A percentile compares a stretch with the other conserved stretches of the same genome.
Conservation (phyloP, 2,329 filamentous ascomycete genomes). For the Aspergillus brasiliensis region DNA sequence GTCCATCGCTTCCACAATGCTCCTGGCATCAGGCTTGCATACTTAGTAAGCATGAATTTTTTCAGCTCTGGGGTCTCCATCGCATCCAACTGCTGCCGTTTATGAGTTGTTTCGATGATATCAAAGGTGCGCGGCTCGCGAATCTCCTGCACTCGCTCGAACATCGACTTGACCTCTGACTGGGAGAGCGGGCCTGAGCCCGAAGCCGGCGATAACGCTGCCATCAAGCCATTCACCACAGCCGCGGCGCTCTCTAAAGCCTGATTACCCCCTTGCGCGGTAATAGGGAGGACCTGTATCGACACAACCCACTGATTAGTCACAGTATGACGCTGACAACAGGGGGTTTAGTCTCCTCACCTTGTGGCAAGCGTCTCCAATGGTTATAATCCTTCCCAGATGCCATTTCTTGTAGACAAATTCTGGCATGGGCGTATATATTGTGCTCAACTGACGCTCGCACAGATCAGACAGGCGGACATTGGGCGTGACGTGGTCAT, state of each 20-base stretch:
- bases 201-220: background rate
- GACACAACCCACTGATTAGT: background rate
- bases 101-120: background rate
- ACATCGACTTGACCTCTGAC: slow-evolving; percentile 8
- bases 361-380: slow-evolving; percentile 37
- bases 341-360: slow-evolving; percentile 14
- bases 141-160: slow-evolving; percentile 6
- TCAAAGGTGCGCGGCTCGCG: background rate
- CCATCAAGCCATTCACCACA: slow-evolving; percentile 14
- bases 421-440: slow-evolving; percentile 20
- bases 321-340: background rate
- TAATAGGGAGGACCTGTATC: slow-evolving; percentile 18
- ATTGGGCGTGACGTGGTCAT: slow-evolving; percentile 21
- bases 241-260: slow-evolving; percentile 39
- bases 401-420: slow-evolving; percentile 29
- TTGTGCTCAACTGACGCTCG: slow-evolving; percentile 15
- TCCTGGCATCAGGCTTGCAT: slow-evolving; percentile 24
- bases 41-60: slow-evolving; percentile 9
- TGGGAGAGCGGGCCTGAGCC: background rate
- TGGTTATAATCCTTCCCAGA: slow-evolving; percentile 27
- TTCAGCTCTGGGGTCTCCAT: slow-evolving; percentile 14
- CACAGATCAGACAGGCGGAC: slow-evolving; percentile 27
- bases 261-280: slow-evolving; percentile 36
- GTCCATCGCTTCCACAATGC: background rate
- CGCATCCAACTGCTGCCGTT: slow-evolving; percentile 10